These are phyloP conservation scores for Cystofilobasidium capitatum DNA, from an alignment of 768 basidiomycete genomes.

Conservation along the genomic window DNA sequence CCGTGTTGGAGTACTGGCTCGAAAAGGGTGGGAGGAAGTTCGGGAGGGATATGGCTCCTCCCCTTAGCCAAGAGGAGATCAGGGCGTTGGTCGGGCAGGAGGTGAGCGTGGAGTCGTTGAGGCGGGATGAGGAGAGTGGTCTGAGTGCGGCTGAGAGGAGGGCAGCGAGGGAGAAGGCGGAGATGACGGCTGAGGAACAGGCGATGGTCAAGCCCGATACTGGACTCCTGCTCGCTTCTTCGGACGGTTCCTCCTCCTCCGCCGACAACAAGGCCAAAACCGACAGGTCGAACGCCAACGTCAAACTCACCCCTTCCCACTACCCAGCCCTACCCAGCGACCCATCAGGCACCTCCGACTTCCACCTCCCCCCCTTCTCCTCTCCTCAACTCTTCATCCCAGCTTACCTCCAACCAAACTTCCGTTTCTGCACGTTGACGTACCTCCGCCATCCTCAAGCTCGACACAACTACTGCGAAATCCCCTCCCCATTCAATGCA, in stretches of 20 bases:
- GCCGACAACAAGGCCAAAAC: neutral
- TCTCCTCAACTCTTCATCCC: slow-evolving; percentile 90
- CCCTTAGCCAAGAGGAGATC: neutral
- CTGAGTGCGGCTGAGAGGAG: neutral
- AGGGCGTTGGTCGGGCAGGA: neutral
- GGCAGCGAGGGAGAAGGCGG: neutral
- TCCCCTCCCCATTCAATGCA: slow-evolving; percentile 90
- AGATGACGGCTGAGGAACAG: neutral
- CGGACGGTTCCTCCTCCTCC: neutral
- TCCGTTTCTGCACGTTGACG: slow-evolving; percentile 76
- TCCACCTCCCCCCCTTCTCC: slow-evolving; percentile 76
- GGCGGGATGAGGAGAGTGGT: neutral
- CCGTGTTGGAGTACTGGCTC: neutral
- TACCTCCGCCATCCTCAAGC: slow-evolving; percentile 96
- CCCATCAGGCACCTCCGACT: slow-evolving; percentile 43
- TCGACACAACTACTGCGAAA: slow-evolving; percentile 79
- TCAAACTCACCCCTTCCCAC: slow-evolving; percentile 18
- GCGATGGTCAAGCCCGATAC: neutral
- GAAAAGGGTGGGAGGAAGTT: neutral
- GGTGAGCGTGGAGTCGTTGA: neutral
- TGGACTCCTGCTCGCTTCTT: neutral
- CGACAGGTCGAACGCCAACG: neutral
- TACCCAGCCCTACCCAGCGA: slow-evolving; percentile 9
- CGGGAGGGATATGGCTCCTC: neutral
- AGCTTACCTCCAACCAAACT: slow-evolving; percentile 76